Base-by-base conservation (phyloP, 148 eudicot genomes). In the Silene uniflora region DNA sequence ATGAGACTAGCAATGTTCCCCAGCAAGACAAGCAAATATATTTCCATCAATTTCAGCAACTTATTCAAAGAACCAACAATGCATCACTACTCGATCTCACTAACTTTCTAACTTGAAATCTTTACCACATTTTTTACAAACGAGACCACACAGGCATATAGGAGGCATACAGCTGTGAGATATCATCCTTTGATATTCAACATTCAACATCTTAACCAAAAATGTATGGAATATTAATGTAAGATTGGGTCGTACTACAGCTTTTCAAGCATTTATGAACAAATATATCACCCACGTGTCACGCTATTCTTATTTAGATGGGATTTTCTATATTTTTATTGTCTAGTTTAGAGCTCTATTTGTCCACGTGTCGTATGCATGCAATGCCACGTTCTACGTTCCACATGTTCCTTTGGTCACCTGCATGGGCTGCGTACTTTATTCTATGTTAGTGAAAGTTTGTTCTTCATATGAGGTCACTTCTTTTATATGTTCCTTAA, bases 351-450 rank as follows among this genome's bases (percentile, higher is more conserved):
- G 19, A 63, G 9, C 3, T 18, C 3, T 32, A 32, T 6, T 39
- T 4, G 22, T 35, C 39, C 49, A 67, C 22, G 70, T 67, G 70
- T 67, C 49, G 0, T 12, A 9, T 32, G 13, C 13, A 32, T 3
- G 13, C 5, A n/a, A 0, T 0, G 47, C 47, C 70, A 67, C 70
- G 22, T 66, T 17, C 0, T 0, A 66, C 21, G 10, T 32, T 67
- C 22, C 11, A 32, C 49, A 67, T 32, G 52, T 18, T 32, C 23
- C 70, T 27, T 67, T 35, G 49, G 70, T 35, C 70, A 67, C 21
- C 47, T 35, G 69, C 69, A 65, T 65, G 69, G 46, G 70, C 22
- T 39, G 22, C 70, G 39, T 67, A 18, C n/a, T 67, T 64, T n/a
- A n/a, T n/a, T 64, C 42, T 64, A 1, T 64, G 67, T 27, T 24